Evolutionary conservation across 2,329 filamentous ascomycete genomes (phyloP).

Genomic region (Ophiostoma novo-ulmi): DNA sequence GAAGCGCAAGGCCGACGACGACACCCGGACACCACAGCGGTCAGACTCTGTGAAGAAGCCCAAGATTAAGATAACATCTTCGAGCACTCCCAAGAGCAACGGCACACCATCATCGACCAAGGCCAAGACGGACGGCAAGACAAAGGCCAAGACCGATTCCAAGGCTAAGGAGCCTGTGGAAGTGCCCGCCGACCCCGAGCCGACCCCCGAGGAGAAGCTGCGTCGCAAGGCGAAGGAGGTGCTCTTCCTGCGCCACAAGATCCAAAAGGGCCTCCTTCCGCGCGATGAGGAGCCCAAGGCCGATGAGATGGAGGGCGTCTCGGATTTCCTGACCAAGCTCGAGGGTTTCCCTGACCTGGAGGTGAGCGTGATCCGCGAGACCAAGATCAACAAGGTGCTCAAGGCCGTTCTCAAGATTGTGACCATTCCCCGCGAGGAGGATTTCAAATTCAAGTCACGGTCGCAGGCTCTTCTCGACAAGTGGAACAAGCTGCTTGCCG

Average conservation of each 20-base stretch:
- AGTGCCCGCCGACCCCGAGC: conserved; percentile 51
- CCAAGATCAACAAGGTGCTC: conserved; percentile 98
- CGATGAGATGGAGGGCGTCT: conserved; percentile 75
- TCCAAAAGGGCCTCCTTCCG: conserved; percentile 89
- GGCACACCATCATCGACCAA: conserved; percentile 42
- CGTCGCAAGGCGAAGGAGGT: conserved; percentile 66
- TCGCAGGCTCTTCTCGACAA: conserved; percentile 73
- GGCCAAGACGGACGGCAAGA: conserved; percentile 40
- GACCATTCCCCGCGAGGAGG: conserved; percentile 79
- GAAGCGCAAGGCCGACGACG: conserved; percentile 85
- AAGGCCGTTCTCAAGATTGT: conserved; percentile 88
- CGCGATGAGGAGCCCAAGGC: conserved; percentile 81
- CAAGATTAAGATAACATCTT: conserved; percentile 58
- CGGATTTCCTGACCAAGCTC: conserved; percentile 71
- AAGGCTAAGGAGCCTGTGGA: conserved; percentile 36
- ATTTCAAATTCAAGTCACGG: conserved; percentile 82
- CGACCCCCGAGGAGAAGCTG: conserved; percentile 54
- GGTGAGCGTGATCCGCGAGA: conserved; percentile 78
- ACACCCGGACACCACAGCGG: conserved; percentile 37
- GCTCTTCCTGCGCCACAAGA: conserved; percentile 87
- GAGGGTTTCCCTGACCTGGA: conserved; percentile 77
- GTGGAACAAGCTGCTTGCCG: conserved; percentile 76
- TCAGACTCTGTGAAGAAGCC: conserved; percentile 62
- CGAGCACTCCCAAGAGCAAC: conserved; percentile 45
- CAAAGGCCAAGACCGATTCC: conserved; percentile 23